These are phyloP conservation scores for Elongisporangium prolatum DNA, from an alignment of 352 stramenopile genomes.

Conservation along the genomic window DNA sequence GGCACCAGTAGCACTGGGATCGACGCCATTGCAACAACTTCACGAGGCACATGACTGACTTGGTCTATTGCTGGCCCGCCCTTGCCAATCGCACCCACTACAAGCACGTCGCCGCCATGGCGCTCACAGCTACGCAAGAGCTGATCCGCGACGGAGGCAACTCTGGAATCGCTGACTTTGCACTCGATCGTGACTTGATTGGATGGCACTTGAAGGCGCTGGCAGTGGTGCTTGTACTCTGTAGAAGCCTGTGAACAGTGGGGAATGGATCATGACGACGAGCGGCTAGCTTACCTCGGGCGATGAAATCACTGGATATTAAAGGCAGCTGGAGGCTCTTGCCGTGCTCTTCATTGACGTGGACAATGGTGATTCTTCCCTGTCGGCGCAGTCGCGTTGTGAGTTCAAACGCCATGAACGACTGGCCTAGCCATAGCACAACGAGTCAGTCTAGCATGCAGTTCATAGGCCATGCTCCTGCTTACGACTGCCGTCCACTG, in stretches of 20 bases:
- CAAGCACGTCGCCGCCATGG: constrained; percentile 36
- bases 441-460: neutral
- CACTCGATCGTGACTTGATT: constrained; percentile 33
- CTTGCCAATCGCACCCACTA: constrained; percentile 56
- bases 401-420: constrained; percentile 54
- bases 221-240: constrained; percentile 55
- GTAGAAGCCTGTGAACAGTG: neutral
- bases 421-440: constrained; percentile 31
- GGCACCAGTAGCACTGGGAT: constrained; percentile 37
- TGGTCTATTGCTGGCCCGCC: constrained; percentile 50
- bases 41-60: constrained; percentile 48
- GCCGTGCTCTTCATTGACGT: constrained; percentile 41
- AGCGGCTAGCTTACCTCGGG: constrained; percentile 22
- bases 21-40: constrained; percentile 24
- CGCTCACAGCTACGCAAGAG: constrained; percentile 26
- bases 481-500: constrained; percentile 68
- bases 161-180: constrained; percentile 10
- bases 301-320: constrained; percentile 57
- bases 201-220: constrained; percentile 29
- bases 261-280: neutral
- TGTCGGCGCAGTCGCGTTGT: constrained; percentile 39
- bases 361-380: constrained; percentile 34
- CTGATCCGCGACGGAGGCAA: constrained; percentile 22
- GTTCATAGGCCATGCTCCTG: neutral
- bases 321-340: constrained; percentile 46